A percentile compares a stretch with the other conserved stretches of the same genome.
Evolutionary conservation across 1,284 basidiomycete species (phyloP).

Genomic region (Sanghuangporus baumii): DNA sequence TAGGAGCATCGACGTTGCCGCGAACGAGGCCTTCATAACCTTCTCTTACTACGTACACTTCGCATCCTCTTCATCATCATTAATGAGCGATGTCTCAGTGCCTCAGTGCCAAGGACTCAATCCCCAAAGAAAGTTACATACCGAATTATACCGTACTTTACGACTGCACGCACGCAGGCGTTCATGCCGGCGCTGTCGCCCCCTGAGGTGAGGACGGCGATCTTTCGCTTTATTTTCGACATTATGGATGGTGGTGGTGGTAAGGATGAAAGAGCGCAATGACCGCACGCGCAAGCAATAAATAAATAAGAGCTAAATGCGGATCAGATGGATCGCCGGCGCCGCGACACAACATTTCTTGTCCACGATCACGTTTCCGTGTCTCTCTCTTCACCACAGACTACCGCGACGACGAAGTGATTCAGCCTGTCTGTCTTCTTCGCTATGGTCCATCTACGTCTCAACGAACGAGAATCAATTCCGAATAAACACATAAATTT

Average conservation of each 20-base stretch:
- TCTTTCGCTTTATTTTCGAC: constrained; percentile 48
- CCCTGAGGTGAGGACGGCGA: constrained; percentile 93
- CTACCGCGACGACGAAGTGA: neutral
- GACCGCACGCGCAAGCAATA: neutral
- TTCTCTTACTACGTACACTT: constrained; percentile 91
- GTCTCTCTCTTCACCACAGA: neutral
- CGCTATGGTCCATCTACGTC: constrained; percentile 62
- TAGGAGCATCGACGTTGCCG: constrained; percentile 48
- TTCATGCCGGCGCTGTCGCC: constrained; percentile 99
- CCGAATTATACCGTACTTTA: constrained; percentile 87
- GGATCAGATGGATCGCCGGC: too few relatives aligned
- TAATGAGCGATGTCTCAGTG: neutral
- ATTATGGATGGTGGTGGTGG: neutral
- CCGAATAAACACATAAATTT: constrained; percentile 76
- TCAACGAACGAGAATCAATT: constrained; percentile 64
- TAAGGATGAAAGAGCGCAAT: neutral
- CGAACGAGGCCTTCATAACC: constrained; percentile 94
- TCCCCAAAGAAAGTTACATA: constrained; percentile 32
- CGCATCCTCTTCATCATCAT: constrained; percentile 65
- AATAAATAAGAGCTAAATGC: too few relatives aligned
- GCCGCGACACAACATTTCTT: neutral
- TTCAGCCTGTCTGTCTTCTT: neutral
- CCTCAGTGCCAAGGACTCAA: neutral
- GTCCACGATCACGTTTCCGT: constrained; percentile 10
- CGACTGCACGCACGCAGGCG: constrained; percentile 87